Percentiles rank a stretch among this genome's conserved stretches.
phyloP scores from a whole-genome alignment of 2,329 filamentous ascomycete species.

The Botryotinia calthae region DNA sequence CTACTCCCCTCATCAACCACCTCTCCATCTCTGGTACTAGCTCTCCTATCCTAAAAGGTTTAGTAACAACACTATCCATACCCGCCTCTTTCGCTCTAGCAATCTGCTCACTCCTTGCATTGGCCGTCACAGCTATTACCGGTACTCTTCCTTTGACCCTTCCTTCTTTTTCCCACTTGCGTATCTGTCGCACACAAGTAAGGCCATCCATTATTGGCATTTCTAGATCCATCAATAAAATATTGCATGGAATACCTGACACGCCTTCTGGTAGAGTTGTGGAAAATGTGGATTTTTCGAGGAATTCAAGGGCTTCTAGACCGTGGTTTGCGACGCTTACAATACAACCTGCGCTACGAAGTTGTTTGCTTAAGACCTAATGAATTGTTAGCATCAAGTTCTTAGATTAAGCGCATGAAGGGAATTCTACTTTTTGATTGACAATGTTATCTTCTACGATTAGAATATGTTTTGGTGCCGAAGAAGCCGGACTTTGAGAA shows the following conservation, averaged over 20 bases:
- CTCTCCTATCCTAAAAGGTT: slow-evolving; percentile 65
- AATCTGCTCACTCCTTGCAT: slow-evolving; percentile 35
- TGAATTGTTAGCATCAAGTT: background rate
- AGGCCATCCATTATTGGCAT: slow-evolving; percentile 73
- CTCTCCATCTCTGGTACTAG: slow-evolving; percentile 57
- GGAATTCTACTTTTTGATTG: slow-evolving; percentile 39
- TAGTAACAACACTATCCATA: slow-evolving; percentile 64
- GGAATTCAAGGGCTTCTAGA: slow-evolving; percentile 50
- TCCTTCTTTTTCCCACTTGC: slow-evolving; percentile 53
- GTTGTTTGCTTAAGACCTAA: slow-evolving; percentile 52
- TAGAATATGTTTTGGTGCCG: slow-evolving; percentile 42
- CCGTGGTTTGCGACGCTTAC: slow-evolving; percentile 56
- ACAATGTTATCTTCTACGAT: slow-evolving; percentile 61
- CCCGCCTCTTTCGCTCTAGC: slow-evolving; percentile 29
- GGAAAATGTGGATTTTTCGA: slow-evolving; percentile 28
- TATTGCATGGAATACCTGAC: slow-evolving; percentile 46
- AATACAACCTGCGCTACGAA: slow-evolving; percentile 45
- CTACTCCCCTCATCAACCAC: slow-evolving; percentile 3
- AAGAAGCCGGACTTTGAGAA: slow-evolving; percentile 9
- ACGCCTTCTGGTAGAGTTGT: slow-evolving; percentile 25
- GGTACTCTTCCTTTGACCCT: slow-evolving; percentile 47
- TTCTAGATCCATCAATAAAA: slow-evolving; percentile 73
- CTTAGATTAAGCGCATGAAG: background rate
- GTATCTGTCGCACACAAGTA: slow-evolving; percentile 62
- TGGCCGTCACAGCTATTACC: slow-evolving; percentile 38